A percentile compares a stretch with the other conserved stretches of the same genome.
These are phyloP conservation scores for Syzygium aromaticum DNA, from an alignment of 345 rosid genomes.

Conservation along the genomic window DNA sequence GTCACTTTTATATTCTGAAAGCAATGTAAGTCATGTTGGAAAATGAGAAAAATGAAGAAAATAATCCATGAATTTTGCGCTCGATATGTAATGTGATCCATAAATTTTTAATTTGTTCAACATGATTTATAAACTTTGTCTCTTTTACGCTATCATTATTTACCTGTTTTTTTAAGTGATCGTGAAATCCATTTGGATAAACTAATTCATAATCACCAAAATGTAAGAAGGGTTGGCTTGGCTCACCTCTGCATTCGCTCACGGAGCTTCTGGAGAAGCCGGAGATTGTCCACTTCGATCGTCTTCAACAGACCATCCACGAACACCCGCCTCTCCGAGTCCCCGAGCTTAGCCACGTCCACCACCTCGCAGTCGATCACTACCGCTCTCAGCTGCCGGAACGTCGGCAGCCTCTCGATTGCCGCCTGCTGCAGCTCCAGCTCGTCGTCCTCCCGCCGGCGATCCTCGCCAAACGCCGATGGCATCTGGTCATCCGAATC, in stretches of 20 bases:
- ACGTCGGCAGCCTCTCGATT: constrained; percentile 32
- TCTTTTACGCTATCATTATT: too few species aligned
- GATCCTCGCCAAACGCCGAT: not conserved
- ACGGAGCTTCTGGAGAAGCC: constrained; percentile 24
- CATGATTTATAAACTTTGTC: too few species aligned
- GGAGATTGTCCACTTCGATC: constrained; percentile 31
- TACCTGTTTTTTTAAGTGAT: too few species aligned
- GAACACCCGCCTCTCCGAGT: constrained; percentile 19
- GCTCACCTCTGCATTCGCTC: constrained; percentile 28
- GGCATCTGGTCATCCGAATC: not conserved
- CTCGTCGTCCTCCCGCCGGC: constrained; percentile 8
- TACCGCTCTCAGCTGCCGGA: constrained; percentile 7
- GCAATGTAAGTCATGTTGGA: not conserved
- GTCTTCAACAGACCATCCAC: constrained; percentile 23
- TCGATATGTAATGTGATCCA: too few species aligned
- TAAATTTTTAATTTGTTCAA: too few species aligned
- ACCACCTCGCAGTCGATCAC: constrained; percentile 12
- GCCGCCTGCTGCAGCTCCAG: constrained; percentile 33
- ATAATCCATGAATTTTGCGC: too few species aligned
- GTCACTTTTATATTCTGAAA: not conserved
- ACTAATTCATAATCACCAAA: not conserved
- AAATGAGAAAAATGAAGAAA: too few species aligned
- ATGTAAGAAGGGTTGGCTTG: not conserved
- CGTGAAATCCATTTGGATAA: too few species aligned
- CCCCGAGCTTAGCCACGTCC: constrained; percentile 31